Evolutionary conservation across 352 stramenopile genomes (phyloP), one percentile per base, ranked within the genome.

Genomic region (Elongisporangium senticosum): DNA sequence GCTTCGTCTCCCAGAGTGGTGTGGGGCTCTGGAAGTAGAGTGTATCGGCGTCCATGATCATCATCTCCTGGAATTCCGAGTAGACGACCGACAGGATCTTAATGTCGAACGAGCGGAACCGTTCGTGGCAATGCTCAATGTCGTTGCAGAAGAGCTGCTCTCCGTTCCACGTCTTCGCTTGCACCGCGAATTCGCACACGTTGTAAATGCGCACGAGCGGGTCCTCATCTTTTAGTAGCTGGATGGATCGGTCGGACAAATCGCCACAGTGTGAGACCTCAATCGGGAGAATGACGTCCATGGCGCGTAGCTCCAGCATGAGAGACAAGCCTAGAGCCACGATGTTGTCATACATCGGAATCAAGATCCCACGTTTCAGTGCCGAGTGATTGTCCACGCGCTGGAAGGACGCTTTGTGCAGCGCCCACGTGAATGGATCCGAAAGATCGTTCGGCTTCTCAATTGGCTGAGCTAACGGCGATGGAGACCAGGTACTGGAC

Each of bases 41-140:
- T 7, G 73, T 73, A 58, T 93, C 83, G 28, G 82, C 82, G 68
- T 93, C 83, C 23, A 91, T 53, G 21, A 91, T 56, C 83, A 91
- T 89, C 26, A 91, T 57, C 51, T 93, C 74, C 49, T 79, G 56
- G 47, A 93, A 90, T 8, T 63, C 67, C 11, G 83, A 91, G 55
- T 83, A 81, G 4, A 90, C 22, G 3, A 92, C 55, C 13, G 70
- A 61, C 26, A 91, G 50, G 52, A 89, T 55, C 72, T 90, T 90
- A 58, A 91, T 81, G 47, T 69, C 64, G 51, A 89, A 91, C 43
- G 61, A 71, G 2, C 82, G 74, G 62, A 77, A 90, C 10, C 59
- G 64, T 53, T 64, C 58, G 23, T 83, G 68, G 55, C 82, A 91
- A 20, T 70, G 49, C 8, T 64, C 54, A 3, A 79, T 23, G 39